Evolutionary conservation across 2,329 filamentous ascomycete genomes (phyloP).

Genomic region (Fusarium chuoi): DNA sequence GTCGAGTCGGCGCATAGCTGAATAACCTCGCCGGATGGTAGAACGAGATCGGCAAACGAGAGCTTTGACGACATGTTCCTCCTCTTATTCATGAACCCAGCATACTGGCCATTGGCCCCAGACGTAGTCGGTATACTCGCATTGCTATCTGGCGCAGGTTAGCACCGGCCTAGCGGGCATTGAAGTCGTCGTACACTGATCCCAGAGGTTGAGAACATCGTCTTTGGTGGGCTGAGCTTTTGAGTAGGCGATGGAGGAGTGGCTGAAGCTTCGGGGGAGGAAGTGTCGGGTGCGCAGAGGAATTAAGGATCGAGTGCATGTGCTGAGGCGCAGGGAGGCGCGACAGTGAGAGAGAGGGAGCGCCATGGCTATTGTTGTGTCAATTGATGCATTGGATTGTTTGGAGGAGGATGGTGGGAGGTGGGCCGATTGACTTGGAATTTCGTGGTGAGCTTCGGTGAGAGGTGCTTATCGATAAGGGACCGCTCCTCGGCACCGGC

Average conservation of each 20-base stretch:
- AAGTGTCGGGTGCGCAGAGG: conserved; percentile 29
- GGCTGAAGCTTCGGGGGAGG: conserved; percentile 33
- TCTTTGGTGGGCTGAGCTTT: conserved; percentile 23
- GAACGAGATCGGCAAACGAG: conserved; percentile 71
- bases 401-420: conserved; percentile 27
- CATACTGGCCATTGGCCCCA: conserved; percentile 28
- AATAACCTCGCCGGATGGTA: conserved; percentile 52
- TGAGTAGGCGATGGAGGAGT: conserved; percentile 30
- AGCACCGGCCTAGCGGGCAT: background rate
- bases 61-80: conserved; percentile 75
- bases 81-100: conserved; percentile 77
- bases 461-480: conserved; percentile 21
- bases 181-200: conserved; percentile 43
- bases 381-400: conserved; percentile 37
- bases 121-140: conserved; percentile 34
- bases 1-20: conserved; percentile 58
- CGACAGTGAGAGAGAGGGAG: conserved; percentile 40
- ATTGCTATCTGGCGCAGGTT: conserved; percentile 42
- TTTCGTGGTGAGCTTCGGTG: conserved; percentile 23
- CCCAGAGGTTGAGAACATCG: conserved; percentile 45
- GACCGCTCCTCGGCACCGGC: too few relatives aligned
- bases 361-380: conserved; percentile 35
- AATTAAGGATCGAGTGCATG: background rate
- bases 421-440: conserved; percentile 37
- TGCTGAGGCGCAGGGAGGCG: conserved; percentile 31